These are phyloP conservation scores for Blakeslea trispora DNA, from an alignment of 371 early-diverging fungal species.

Conservation along the genomic window DNA sequence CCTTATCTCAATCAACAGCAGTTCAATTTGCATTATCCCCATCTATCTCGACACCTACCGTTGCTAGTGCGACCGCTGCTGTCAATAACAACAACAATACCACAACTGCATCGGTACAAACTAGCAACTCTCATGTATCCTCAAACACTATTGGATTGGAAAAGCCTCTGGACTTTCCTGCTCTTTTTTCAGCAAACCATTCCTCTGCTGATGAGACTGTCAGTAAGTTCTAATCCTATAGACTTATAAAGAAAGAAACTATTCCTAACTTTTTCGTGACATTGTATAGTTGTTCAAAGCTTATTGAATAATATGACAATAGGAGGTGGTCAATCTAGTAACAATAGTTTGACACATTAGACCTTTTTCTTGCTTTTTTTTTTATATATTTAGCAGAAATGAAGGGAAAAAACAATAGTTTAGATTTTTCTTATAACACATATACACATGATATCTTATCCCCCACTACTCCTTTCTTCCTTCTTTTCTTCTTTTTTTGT, in stretches of 20 bases:
- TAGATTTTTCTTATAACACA: no score
- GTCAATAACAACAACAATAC: background rate
- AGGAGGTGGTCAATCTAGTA: constrained; percentile 7
- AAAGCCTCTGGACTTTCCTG: constrained; percentile 23
- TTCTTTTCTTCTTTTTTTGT: no score
- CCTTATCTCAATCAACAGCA: constrained; percentile 4
- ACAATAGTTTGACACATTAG: constrained; percentile 17
- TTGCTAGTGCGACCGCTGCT: constrained; percentile 3
- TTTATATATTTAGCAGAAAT: background rate
- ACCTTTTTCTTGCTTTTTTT: constrained; percentile 7
- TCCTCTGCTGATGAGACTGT: constrained; percentile 31
- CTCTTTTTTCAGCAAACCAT: constrained; percentile 27
- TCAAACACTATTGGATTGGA: constrained; percentile 3
- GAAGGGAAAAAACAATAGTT: background rate
- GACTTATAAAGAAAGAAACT: background rate
- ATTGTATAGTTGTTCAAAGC: constrained; percentile 25
- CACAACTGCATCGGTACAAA: constrained; percentile 2
- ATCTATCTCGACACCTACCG: constrained; percentile 23
- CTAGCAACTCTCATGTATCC: no score
- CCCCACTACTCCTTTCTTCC: no score
- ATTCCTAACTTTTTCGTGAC: constrained; percentile 2
- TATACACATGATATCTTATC: no score
- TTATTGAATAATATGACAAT: constrained; percentile 29
- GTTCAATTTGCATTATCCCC: constrained; percentile 26
- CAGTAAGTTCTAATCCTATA: constrained; percentile 16